These are phyloP conservation scores for Lactifluus pinguis DNA, from an alignment of 768 basidiomycete species.

Conservation along the genomic window DNA sequence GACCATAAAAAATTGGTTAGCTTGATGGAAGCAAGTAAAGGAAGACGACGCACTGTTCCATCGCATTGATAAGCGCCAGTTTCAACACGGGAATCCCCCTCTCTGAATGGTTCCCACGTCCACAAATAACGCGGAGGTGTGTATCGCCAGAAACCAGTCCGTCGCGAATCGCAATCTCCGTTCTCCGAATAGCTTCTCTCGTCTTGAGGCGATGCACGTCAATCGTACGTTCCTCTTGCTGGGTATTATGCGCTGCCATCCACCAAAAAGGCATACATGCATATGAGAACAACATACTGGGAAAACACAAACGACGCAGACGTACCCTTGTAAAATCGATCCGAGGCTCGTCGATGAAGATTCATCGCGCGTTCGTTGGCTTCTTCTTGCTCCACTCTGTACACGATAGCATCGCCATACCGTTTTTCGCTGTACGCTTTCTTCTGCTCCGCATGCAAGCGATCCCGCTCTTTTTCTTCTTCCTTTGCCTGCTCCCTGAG, in stretches of 20 bases:
- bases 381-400: constrained; percentile 26
- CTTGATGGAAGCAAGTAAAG: not conserved
- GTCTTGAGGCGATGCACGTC: constrained; percentile 30
- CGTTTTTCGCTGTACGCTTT: constrained; percentile 22
- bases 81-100: constrained; percentile 27
- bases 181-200: constrained; percentile 25
- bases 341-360: constrained; percentile 28
- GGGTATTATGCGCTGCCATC: constrained; percentile 26
- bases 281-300: not conserved
- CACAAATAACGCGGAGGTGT: constrained; percentile 29
- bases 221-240: constrained; percentile 24
- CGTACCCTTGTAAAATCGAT: constrained; percentile 29
- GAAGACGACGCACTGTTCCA: constrained; percentile 24
- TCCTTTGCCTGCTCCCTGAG: constrained; percentile 24
- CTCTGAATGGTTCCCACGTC: constrained; percentile 28
- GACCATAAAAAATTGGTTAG: not conserved
- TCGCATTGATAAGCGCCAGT: constrained; percentile 24
- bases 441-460: constrained; percentile 20
- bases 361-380: constrained; percentile 23
- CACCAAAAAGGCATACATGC: not conserved
- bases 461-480: constrained; percentile 23
- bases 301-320: not conserved
- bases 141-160: constrained; percentile 24
- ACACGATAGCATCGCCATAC: constrained; percentile 22
- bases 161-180: constrained; percentile 28